Conservation (phyloP, 164 flowering plant genomes). For the Vitis amurensis region DNA sequence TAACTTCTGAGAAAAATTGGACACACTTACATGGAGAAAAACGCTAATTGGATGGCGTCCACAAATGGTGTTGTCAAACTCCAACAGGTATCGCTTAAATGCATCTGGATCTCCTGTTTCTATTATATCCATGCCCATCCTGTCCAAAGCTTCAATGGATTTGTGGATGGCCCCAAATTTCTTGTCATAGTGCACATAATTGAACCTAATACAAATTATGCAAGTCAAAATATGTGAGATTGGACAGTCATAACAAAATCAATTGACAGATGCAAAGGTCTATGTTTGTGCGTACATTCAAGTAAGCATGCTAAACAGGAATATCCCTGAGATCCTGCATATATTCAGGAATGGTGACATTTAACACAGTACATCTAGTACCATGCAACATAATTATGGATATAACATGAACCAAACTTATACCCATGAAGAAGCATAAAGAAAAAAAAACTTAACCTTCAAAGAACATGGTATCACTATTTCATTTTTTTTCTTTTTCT, state of each 20-base stretch:
- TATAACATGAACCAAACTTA: no score
- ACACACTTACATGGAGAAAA: constrained; percentile 77
- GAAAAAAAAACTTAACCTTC: no score
- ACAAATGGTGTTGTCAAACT: constrained; percentile 89
- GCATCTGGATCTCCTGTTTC: constrained; percentile 90
- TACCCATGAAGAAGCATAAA: no score
- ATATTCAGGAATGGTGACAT: no score
- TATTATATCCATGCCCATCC: constrained; percentile 95
- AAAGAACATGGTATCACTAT: no score
- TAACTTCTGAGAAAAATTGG: not conserved
- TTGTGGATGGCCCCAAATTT: constrained; percentile 84
- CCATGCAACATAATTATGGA: no score
- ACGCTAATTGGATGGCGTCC: constrained; percentile 97
- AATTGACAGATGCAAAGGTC: no score
- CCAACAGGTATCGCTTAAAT: constrained; percentile 69
- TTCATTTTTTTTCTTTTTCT: no score
- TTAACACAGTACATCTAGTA: no score
- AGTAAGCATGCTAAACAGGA: no score
- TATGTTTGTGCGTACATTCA: no score
- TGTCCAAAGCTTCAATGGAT: constrained; percentile 90
- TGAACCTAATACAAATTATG: constrained; percentile 50
- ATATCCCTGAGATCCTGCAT: no score
- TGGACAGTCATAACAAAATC: not conserved
- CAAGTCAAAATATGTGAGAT: not conserved
- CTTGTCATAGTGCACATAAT: constrained; percentile 72